Evolutionary conservation across 1,284 basidiomycete species (phyloP), one percentile per base, ranked within the genome.

Genomic region (Ceratobasidium sp.): DNA sequence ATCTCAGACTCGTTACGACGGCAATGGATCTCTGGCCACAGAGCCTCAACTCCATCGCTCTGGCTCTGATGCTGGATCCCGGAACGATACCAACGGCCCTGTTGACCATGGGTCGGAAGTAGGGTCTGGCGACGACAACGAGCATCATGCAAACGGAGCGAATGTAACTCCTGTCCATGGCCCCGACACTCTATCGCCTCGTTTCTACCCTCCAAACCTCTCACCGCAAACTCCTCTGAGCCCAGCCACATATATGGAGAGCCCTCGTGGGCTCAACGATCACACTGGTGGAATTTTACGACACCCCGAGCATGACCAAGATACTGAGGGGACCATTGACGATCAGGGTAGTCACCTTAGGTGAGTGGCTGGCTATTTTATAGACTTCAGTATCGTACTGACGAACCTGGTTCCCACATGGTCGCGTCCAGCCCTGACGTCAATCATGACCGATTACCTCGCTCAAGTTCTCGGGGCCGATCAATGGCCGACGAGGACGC

Each of bases 1-100:
- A 41, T 69, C 57, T 29, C 57, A 33, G 27, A 73, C 60, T 24
- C 54, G 50, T 14, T 62, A 50, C 33, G 71, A 57, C 29, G 48
- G 48, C 31, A 31, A 44, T 59, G 53, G 51, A 19, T 62, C 48
- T 27, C 48, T 41, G 53, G 27, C 36, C n/a, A 50, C 15, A 41
- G 36, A 41, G 36, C 11, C 36, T 11, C 36, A 11, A 41, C 11
- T 11, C 36, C 36, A 41, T 11, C 36, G 36, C 11, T 41, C 36
- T 41, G 36, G 11, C 36, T 41, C 36, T 41, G 36, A 41, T 41
- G 4, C 36, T 41, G 36, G 36, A 11, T 41, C 36, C 6, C 36
- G 36, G 11, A 4, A 69, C 24, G 59, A 45, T 41, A 8, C n/a
- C 22, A 22, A 45, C 17, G 44, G 24, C 14, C 36, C 33, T 15